Base-by-base conservation (phyloP, 2,329 filamentous ascomycete genomes). In the Cadophora sp. region DNA sequence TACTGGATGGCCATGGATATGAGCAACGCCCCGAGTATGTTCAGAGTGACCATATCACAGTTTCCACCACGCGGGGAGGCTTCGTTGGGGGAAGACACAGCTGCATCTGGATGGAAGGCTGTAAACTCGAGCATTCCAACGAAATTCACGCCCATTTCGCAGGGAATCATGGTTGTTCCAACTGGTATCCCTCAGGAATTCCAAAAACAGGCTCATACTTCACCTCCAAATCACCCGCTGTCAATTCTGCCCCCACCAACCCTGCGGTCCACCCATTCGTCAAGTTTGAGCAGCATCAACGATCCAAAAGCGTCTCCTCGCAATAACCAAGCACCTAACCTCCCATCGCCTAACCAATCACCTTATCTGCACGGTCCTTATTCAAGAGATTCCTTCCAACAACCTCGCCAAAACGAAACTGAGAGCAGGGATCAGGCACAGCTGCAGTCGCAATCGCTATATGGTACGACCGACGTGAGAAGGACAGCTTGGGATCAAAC, bases 1-100 rank as follows among this genome's bases (percentile, higher is more conserved):
- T 68, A 53, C 30, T 68, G 66, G 66, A 20, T 60, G 11, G 51
- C 59, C 11, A 50, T 27, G 7, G 50, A 62, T 18, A 53, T 64
- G n/a, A 62, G 62, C 43, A 58, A 51, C 8, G 11, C 16, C 18
- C 27, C 24, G 20, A n/a, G 9, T 41, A 18, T 30, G 18, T 67
- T 67, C 24, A 53, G 65, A 36, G 56, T 67, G 13, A 22, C 41
- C 18, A 64, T 67, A 36, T 60, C 65, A 36, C 48, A 36, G 8
- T 62, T 50, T 36, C 45, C 33, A 4, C 51, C 53, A n/a, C 62
- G 22, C 6, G 18, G 2, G 36, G 61, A 59, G 14, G 8, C 16
- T 1, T 13, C 8, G 3, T 39, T 39, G 7, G 14, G 14, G 30
- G 14, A 48, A 20, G 24, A 33, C 16, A n/a, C 51, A 1, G 7